Conservation (phyloP, 805 yeast species). For the Kuraishia molischiana region DNA sequence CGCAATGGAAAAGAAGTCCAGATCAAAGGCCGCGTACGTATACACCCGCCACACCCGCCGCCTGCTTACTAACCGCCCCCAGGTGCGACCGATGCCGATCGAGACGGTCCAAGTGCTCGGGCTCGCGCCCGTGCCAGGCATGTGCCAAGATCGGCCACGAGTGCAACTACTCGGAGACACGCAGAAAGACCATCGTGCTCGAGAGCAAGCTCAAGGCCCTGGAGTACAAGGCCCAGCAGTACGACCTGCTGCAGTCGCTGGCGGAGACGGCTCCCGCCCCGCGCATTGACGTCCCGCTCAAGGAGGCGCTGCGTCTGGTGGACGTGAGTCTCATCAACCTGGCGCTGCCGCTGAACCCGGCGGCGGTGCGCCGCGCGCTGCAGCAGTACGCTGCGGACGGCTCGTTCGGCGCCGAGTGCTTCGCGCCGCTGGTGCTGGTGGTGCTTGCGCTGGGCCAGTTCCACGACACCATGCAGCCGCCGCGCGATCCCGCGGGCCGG, state of each 20-base stretch:
- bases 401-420: neutral
- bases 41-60: neutral
- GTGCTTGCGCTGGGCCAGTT: neutral
- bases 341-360: neutral
- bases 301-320: neutral
- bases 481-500: neutral
- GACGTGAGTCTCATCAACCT: neutral
- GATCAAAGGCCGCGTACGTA: neutral
- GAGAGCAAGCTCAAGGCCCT: neutral
- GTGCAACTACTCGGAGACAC: neutral
- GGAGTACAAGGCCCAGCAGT: neutral
- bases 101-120: neutral
- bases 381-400: neutral
- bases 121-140: neutral
- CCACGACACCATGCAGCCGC: neutral
- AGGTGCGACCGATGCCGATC: neutral
- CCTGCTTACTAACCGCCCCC: neutral
- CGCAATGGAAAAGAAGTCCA: neutral
- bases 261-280: neutral
- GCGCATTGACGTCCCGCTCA: neutral
- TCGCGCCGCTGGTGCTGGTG: neutral
- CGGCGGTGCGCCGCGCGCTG: neutral
- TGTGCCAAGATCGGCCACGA: neutral
- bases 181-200: neutral
- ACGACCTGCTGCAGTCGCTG: neutral